A percentile compares a stretch with the other conserved stretches of the same genome.
These are phyloP conservation scores for Auriculariales sp. DNA, from an alignment of 768 basidiomycete species.

Conservation along the genomic window DNA sequence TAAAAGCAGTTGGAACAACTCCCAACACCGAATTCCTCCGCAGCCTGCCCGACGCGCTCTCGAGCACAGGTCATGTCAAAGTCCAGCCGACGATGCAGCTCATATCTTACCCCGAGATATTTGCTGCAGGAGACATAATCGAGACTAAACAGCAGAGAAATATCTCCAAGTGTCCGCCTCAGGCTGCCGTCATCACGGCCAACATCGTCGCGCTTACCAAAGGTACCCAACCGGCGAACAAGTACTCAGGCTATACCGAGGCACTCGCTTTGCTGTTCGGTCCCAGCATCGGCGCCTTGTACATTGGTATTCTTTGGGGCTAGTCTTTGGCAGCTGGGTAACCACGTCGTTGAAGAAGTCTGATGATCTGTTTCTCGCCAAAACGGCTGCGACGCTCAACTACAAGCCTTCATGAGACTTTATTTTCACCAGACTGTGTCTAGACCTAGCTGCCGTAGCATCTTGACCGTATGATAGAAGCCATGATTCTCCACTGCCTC, in stretches of 20 bases:
- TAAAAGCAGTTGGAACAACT: constrained; percentile 7
- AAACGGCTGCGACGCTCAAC: too few species aligned
- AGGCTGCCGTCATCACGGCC: constrained; percentile 27
- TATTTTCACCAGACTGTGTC: too few species aligned
- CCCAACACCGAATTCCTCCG: constrained; percentile 39
- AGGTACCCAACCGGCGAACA: constrained; percentile 20
- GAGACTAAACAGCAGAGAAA: constrained; percentile 54
- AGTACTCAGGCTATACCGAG: constrained; percentile 37
- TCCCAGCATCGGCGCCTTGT: constrained; percentile 26
- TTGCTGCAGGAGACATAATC: constrained; percentile 52
- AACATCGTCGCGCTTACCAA: constrained; percentile 35
- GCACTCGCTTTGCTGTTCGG: too few species aligned
- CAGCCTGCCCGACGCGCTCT: constrained; percentile 25
- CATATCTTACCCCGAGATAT: constrained; percentile 33
- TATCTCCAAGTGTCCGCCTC: constrained; percentile 28
- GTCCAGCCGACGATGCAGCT: constrained; percentile 51
- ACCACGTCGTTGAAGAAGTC: constrained; percentile 26
- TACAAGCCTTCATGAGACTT: too few species aligned
- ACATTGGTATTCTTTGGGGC: constrained; percentile 26
- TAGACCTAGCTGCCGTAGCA: too few species aligned
- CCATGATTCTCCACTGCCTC: too few species aligned
- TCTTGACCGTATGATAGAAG: too few species aligned
- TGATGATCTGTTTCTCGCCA: too few species aligned
- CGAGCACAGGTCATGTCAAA: constrained; percentile 17
- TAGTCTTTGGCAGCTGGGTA: constrained; percentile 31